phyloP scores from a whole-genome alignment of 805 yeast genomes.

The Candida nemodendra region DNA sequence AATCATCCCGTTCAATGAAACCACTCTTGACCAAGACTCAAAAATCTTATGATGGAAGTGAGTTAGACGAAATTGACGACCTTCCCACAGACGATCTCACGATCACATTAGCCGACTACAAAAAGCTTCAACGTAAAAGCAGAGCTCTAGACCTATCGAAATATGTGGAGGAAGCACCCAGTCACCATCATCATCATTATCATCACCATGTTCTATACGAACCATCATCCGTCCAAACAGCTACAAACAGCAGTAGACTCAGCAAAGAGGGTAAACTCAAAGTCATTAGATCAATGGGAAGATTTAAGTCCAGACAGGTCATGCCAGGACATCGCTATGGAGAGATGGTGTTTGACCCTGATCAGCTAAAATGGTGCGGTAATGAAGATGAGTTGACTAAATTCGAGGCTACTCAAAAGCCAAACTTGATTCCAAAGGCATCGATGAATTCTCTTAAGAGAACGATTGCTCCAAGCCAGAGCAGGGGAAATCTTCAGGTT shows the following conservation, averaged over 20 bases:
- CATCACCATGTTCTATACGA: slow-evolving; percentile 5
- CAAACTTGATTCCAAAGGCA: slow-evolving; percentile 34
- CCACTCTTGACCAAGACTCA: neutral
- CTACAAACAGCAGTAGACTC: slow-evolving; percentile 23
- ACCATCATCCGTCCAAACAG: slow-evolving; percentile 3
- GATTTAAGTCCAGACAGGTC: slow-evolving; percentile 24
- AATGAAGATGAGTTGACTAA: slow-evolving; percentile 55
- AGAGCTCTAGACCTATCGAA: slow-evolving; percentile 27
- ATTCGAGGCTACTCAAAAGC: slow-evolving; percentile 45
- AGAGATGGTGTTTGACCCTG: slow-evolving; percentile 55
- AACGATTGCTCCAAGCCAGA: slow-evolving; percentile 27
- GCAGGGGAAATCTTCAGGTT: slow-evolving; percentile 36
- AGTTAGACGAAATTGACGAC: slow-evolving; percentile 27
- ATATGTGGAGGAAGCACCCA: slow-evolving; percentile 24
- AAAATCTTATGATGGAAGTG: slow-evolving; percentile 14
- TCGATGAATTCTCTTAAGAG: slow-evolving; percentile 18
- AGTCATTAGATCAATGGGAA: slow-evolving; percentile 30
- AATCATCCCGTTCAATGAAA: neutral
- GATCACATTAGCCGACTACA: slow-evolving; percentile 28
- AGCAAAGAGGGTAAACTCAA: slow-evolving; percentile 33
- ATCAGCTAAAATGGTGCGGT: slow-evolving; percentile 59
- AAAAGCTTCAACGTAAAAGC: slow-evolving; percentile 25
- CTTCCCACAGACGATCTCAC: slow-evolving; percentile 27
- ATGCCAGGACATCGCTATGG: slow-evolving; percentile 33
- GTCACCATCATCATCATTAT: slow-evolving; percentile 10